These are phyloP conservation scores for Rhizopogon roseolus DNA, from an alignment of 768 basidiomycete species.

Conservation along the genomic window DNA sequence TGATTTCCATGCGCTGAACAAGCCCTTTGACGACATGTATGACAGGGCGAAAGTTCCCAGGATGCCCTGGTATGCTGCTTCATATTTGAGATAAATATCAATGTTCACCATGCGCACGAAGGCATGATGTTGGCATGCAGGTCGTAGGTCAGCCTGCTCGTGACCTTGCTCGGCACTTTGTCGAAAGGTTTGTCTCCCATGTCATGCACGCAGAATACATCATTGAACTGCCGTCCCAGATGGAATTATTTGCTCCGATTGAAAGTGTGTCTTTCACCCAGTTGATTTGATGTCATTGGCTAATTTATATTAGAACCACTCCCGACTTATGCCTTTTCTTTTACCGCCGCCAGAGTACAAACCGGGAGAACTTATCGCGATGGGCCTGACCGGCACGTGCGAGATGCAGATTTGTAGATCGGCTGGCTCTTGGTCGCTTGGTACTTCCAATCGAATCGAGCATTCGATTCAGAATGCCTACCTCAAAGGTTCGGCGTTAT, in stretches of 20 bases:
- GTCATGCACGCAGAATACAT: constrained; percentile 2
- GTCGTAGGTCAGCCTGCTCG: constrained; percentile 95
- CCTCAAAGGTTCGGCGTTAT: constrained; percentile 57
- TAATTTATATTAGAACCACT: constrained; percentile 64
- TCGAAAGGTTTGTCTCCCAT: constrained; percentile 59
- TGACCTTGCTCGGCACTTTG: constrained; percentile 91
- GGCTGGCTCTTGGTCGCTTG: constrained; percentile 94
- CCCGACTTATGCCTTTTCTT: constrained; percentile 88
- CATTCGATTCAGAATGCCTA: constrained; percentile 95
- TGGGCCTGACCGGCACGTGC: constrained; percentile 91
- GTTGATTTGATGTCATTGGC: background rate
- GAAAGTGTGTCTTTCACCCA: constrained; percentile 51
- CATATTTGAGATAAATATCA: background rate
- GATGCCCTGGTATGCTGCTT: constrained; percentile 85
- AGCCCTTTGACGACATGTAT: constrained; percentile 94
- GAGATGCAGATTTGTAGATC: constrained; percentile 97
- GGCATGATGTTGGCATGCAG: constrained; percentile 97
- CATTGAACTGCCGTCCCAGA: constrained; percentile 31
- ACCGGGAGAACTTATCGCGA: constrained; percentile 65
- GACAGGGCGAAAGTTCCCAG: constrained; percentile 84
- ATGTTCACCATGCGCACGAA: constrained; percentile 22
- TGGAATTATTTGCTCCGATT: constrained; percentile 95
- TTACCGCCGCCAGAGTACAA: constrained; percentile 92
- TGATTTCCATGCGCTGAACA: constrained; percentile 83
- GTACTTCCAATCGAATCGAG: constrained; percentile 79